phyloP scores from a whole-genome alignment of 148 eudicot genomes.

The Drosera capensis region DNA sequence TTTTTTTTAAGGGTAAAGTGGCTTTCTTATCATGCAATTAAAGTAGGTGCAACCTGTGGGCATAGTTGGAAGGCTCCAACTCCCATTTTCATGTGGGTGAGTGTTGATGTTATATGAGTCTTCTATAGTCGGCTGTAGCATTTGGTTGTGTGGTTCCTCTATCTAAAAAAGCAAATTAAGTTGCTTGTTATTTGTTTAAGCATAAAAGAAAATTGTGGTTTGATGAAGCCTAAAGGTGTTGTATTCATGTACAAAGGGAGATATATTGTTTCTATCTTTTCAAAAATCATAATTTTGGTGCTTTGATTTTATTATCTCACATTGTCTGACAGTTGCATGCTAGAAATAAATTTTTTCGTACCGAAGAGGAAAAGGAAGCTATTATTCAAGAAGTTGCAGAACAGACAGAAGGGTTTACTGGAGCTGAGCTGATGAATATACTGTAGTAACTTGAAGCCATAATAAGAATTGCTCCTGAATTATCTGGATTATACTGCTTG shows the following conservation, averaged over 20 bases:
- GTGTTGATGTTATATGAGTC: too few species aligned
- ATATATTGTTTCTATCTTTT: background rate
- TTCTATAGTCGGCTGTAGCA: too few species aligned
- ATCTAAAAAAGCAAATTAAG: too few species aligned
- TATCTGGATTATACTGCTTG: conserved; percentile 1
- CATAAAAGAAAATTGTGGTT: too few species aligned
- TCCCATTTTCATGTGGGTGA: too few species aligned
- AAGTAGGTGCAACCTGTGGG: too few species aligned
- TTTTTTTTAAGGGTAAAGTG: too few species aligned
- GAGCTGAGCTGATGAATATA: conserved; percentile 88
- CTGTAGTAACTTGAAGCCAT: conserved; percentile 22
- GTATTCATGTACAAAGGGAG: background rate
- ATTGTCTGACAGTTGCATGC: conserved; percentile 70
- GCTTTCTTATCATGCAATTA: too few species aligned
- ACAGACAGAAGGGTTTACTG: conserved; percentile 73
- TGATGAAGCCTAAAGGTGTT: too few species aligned
- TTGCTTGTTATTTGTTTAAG: too few species aligned
- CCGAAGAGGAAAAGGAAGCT: conserved; percentile 71
- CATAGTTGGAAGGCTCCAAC: too few species aligned
- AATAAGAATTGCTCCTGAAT: background rate
- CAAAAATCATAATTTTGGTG: background rate
- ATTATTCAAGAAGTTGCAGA: conserved; percentile 68
- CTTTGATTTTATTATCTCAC: background rate
- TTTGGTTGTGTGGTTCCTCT: too few species aligned
- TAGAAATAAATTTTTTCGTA: conserved; percentile 63